Evolutionary conservation across 2,329 filamentous ascomycete species (phyloP), one percentile per base, ranked within the genome.

Genomic region (Colletotrichum sp.): DNA sequence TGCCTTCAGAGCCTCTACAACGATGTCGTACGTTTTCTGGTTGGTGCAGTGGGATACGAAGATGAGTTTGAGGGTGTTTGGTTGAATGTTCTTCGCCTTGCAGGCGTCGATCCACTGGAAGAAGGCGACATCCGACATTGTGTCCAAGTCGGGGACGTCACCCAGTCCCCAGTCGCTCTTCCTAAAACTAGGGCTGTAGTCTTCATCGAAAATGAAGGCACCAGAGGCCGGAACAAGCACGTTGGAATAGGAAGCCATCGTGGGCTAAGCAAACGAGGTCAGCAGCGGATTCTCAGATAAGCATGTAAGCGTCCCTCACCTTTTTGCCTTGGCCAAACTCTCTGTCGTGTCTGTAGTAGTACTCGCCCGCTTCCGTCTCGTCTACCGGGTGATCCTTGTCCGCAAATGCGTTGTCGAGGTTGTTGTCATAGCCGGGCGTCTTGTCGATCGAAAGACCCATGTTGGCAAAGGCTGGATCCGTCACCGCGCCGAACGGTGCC

Each of bases 41-140:
- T 72, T 44, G 19, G n/a, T 25, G 29, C 49, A 44, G 32, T 49
- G 34, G 6, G 44, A 19, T 2, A 12, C 19, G 16, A 61, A 72
- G 15, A 68, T 39, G 15, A 67, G 19, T 15, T 34, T 72, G 19
- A 72, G 13, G 49, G 16, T 68, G 4, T 7, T 32, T 4, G 52
- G 16, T 4, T 16, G 3, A 11, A 61, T 8, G 5, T 12, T 8
- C 9, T 34, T 61, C 3, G 4, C 27, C 8, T 19, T 9, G 70
- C 70, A 68, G 12, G 19, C 63, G 15, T 27, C n/a, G 8, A 59
- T 30, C 70, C 70, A 72, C 34, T 72, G 62, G 25, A 72, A 68
- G 52, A 30, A 72, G 19, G 63, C 30, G n/a, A 72, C 3, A 16
- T 72, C 70, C 13, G 70, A 72, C 16, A 68, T 19, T 3, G 32